Conservation (phyloP, 2,329 filamentous ascomycete genomes). For the Elsinoe ampelina region DNA sequence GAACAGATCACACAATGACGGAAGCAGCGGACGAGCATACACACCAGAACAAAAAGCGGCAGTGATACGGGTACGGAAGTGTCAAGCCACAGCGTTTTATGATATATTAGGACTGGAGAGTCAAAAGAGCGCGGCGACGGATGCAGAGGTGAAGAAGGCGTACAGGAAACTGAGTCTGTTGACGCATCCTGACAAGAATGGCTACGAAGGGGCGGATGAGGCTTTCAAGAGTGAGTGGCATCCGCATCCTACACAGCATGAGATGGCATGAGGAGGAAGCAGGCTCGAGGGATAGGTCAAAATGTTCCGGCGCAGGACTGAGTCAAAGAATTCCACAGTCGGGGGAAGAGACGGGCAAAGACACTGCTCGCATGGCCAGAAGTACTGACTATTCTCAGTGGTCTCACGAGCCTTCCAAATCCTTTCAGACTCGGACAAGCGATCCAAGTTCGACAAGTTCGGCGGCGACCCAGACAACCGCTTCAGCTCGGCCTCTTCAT, state of each 20-base stretch:
- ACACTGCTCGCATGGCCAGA: not conserved
- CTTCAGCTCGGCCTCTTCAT: conserved; percentile 53
- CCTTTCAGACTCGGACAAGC: conserved; percentile 87
- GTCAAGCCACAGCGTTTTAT: conserved; percentile 81
- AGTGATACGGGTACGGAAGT: conserved; percentile 79
- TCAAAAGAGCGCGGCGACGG: conserved; percentile 56
- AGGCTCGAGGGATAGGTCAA: too few relatives aligned
- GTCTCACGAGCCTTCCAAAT: conserved; percentile 89
- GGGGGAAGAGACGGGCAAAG: not conserved
- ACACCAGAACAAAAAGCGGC: conserved; percentile 87
- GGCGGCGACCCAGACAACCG: conserved; percentile 87
- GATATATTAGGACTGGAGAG: conserved; percentile 75
- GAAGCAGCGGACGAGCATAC: conserved; percentile 65
- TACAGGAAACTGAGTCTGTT: conserved; percentile 89
- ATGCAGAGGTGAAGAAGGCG: conserved; percentile 91
- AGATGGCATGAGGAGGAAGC: too few relatives aligned
- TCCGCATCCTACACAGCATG: too few relatives aligned
- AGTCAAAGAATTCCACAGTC: not conserved
- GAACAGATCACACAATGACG: conserved; percentile 61
- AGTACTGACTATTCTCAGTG: conserved; percentile 41
- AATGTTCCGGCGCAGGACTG: too few relatives aligned
- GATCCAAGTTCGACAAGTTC: conserved; percentile 75
- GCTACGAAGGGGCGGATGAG: conserved; percentile 88
- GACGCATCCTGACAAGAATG: conserved; percentile 98
- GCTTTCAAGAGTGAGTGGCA: conserved; percentile 75